phyloP scores from a whole-genome alignment of 805 yeast species.

The Middelhovenomyces tepae region DNA sequence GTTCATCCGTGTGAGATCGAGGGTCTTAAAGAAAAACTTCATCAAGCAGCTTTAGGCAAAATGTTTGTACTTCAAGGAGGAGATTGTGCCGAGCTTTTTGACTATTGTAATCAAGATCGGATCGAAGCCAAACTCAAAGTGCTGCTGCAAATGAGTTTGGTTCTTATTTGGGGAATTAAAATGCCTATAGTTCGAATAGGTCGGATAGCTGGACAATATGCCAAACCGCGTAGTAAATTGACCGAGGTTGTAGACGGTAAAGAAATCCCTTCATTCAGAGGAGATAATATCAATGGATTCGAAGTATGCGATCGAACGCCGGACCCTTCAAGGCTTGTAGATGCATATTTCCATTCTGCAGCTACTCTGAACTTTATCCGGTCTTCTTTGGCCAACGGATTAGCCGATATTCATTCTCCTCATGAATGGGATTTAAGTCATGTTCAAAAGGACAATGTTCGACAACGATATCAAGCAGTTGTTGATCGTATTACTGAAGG shows the following conservation, averaged over 20 bases:
- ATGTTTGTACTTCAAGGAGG: constrained; percentile 39
- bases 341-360: constrained; percentile 37
- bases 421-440: constrained; percentile 35
- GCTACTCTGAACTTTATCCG: constrained; percentile 36
- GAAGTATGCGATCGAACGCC: constrained; percentile 32
- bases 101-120: constrained; percentile 32
- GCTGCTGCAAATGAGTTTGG: constrained; percentile 35
- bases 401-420: constrained; percentile 34
- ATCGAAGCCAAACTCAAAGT: constrained; percentile 36
- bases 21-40: constrained; percentile 25
- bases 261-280: constrained; percentile 34
- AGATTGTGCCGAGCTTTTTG: constrained; percentile 37
- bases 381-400: constrained; percentile 28
- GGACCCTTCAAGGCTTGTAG: constrained; percentile 33
- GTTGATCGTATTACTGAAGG: constrained; percentile 30
- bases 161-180: constrained; percentile 35
- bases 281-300: constrained; percentile 36
- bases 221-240: constrained; percentile 36
- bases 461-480: constrained; percentile 32
- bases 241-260: constrained; percentile 34
- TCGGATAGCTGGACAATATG: constrained; percentile 38
- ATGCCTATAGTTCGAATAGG: constrained; percentile 34
- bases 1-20: constrained; percentile 33
- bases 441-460: constrained; percentile 28
- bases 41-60: constrained; percentile 34